Base-by-base conservation (phyloP, 2,329 filamentous ascomycete species). In the Venturia oleaginea region DNA sequence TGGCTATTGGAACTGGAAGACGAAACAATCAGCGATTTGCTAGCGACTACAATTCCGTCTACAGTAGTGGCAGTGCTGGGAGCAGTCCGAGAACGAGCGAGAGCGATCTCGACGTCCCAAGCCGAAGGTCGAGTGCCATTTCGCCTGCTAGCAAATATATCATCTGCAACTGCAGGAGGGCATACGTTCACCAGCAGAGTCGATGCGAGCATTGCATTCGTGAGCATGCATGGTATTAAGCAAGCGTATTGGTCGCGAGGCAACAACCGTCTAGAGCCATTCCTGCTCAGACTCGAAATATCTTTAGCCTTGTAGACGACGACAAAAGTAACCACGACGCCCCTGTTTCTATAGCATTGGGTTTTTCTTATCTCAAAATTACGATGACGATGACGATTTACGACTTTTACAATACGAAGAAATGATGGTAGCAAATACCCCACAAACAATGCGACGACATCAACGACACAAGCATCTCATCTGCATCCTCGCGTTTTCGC, bases 1-100 rank as follows among this genome's bases (percentile, higher is more conserved):
- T 86, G 65, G 84, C 85, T 37, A 87, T 87, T 74, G 85, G 85
- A 55, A 83, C 82, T 15, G 85, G 85, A 30, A 75, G 84, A 67
- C 77, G 80, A 68, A 74, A 75, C 66, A 80, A 80, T 57, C 77
- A 77, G 48, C 74, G 73, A n/a, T 76, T 63, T 37, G 46, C 72
- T 48, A 69, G 70, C 22, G 76, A 82, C 67, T 80, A 83, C 65
- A 80, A 77, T 61, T 78, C 74, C 3, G 81, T 79, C 67, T 76
- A 77, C 55, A 76, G 75, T 19, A 63, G 61, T 24, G 71, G 68
- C 60, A 84, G 82, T 71, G 82, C 82, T 61, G 82, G 79, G 19
- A 83, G 81, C 69, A 85, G 83, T 71, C 83, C 83, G 11, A 71
- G 76, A 54, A 80, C 76, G 70, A 74, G 74, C 40, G 79, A 79